These are phyloP conservation scores for Hyaloscypha variabilis DNA, from an alignment of 495 filamentous ascomycete species.

Conservation along the genomic window DNA sequence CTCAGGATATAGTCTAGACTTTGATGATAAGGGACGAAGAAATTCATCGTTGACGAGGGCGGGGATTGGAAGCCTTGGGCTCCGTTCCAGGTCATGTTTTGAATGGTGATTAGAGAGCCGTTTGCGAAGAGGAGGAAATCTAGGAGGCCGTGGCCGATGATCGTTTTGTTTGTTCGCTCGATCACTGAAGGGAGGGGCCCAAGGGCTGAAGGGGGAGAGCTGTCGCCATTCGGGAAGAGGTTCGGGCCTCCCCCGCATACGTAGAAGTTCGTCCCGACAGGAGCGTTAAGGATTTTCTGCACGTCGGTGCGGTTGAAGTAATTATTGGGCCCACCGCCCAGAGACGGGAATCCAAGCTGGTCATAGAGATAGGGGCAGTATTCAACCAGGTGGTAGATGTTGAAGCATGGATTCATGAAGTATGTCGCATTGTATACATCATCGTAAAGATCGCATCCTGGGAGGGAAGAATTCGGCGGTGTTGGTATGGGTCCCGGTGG, in stretches of 20 bases:
- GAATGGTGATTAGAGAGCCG: slow-evolving; percentile 70
- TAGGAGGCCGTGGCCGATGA: slow-evolving; percentile 69
- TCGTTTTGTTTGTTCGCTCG: slow-evolving; percentile 67
- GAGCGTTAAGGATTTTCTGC: slow-evolving; percentile 68
- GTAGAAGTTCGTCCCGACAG: slow-evolving; percentile 32
- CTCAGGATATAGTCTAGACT: slow-evolving; percentile 11
- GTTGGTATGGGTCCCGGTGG: slow-evolving; percentile 61
- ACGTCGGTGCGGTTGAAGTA: slow-evolving; percentile 85
- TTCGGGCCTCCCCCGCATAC: slow-evolving; percentile 17
- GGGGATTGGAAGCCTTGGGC: slow-evolving; percentile 64
- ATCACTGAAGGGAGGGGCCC: slow-evolving; percentile 70
- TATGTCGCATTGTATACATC: slow-evolving; percentile 56
- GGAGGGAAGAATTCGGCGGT: slow-evolving; percentile 27
- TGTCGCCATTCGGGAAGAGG: slow-evolving; percentile 38
- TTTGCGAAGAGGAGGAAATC: slow-evolving; percentile 57
- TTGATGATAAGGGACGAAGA: slow-evolving; percentile 67
- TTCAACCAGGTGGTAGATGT: slow-evolving; percentile 73
- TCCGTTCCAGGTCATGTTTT: slow-evolving; percentile 87
- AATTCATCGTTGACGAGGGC: slow-evolving; percentile 49
- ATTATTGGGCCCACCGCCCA: slow-evolving; percentile 54
- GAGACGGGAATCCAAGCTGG: slow-evolving; percentile 72
- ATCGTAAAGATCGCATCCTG: slow-evolving; percentile 60
- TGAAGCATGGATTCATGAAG: slow-evolving; percentile 77
- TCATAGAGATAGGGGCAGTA: slow-evolving; percentile 76
- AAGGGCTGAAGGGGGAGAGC: slow-evolving; percentile 49